phyloP scores from a whole-genome alignment of 306 rosid genomes.

The Glycine tomentella region DNA sequence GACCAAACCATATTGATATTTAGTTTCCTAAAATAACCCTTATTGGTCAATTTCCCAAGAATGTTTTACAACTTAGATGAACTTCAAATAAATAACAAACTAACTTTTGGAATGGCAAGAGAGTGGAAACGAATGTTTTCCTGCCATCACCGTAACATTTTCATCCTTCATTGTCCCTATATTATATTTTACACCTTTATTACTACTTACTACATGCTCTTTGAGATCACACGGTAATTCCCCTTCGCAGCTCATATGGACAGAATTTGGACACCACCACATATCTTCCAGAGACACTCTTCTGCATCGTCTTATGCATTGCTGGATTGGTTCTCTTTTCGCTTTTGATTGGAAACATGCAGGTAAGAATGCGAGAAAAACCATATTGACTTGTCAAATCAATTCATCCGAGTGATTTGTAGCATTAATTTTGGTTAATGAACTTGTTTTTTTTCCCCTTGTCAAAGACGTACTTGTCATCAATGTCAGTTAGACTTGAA shows the following conservation, averaged over 20 bases:
- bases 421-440: constrained; percentile 30
- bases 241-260: constrained; percentile 71
- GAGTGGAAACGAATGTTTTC: too few species aligned
- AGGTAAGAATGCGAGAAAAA: constrained; percentile 56
- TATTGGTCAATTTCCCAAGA: too few species aligned
- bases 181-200: too few species aligned
- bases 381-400: neutral
- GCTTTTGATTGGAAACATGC: constrained; percentile 91
- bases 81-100: neutral
- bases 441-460: constrained; percentile 11
- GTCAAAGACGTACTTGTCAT: constrained; percentile 76
- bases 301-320: constrained; percentile 71
- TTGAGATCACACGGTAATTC: neutral
- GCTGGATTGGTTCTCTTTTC: constrained; percentile 73
- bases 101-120: too few species aligned
- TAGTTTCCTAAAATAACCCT: too few species aligned
- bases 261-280: constrained; percentile 79
- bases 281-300: constrained; percentile 70
- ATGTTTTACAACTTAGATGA: neutral
- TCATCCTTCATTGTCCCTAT: too few species aligned
- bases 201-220: too few species aligned
- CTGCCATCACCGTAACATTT: too few species aligned
- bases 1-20: too few species aligned
- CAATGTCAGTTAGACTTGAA: constrained; percentile 79
- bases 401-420: neutral